Percentiles rank a stretch among this genome's conserved stretches.
Conservation (phyloP, 2,329 filamentous ascomycete genomes). For the Chalara sp. region DNA sequence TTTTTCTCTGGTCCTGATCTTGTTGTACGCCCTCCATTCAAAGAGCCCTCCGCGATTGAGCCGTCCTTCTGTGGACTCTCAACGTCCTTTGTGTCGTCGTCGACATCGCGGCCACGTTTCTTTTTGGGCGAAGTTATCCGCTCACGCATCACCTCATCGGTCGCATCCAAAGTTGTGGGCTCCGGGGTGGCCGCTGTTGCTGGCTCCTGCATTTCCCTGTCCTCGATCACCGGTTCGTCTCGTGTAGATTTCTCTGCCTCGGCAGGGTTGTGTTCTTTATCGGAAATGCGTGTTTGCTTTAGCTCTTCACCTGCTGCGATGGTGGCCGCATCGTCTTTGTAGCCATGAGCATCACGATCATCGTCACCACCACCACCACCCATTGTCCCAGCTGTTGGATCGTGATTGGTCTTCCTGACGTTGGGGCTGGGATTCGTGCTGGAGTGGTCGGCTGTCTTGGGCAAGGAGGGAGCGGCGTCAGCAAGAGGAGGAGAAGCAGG, state of each 20-base stretch:
- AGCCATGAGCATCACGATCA: not conserved
- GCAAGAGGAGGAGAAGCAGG: too few relatives aligned
- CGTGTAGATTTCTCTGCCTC: conserved; percentile 43
- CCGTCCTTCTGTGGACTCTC: conserved; percentile 11
- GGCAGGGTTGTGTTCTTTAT: conserved; percentile 33
- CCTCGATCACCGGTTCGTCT: conserved; percentile 24
- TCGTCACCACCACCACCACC: too few relatives aligned
- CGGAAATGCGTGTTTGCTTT: conserved; percentile 57
- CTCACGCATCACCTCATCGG: conserved; percentile 38
- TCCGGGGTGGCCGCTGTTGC: conserved; percentile 22
- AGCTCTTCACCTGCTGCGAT: conserved; percentile 57
- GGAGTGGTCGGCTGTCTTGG: too few relatives aligned
- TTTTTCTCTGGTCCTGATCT: conserved; percentile 60
- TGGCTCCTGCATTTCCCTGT: conserved; percentile 21
- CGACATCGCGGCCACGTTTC: conserved; percentile 41
- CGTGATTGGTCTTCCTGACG: too few relatives aligned
- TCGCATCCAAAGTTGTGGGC: conserved; percentile 31
- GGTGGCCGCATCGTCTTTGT: conserved; percentile 53
- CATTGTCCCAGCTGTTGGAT: too few relatives aligned
- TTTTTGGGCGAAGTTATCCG: conserved; percentile 56
- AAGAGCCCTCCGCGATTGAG: conserved; percentile 29
- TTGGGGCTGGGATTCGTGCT: too few relatives aligned
- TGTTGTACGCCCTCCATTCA: conserved; percentile 33
- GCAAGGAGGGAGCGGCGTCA: too few relatives aligned
- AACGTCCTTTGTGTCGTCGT: conserved; percentile 38